These are phyloP conservation scores for Theobroma cacao DNA, from an alignment of 345 rosid species.

Conservation along the genomic window DNA sequence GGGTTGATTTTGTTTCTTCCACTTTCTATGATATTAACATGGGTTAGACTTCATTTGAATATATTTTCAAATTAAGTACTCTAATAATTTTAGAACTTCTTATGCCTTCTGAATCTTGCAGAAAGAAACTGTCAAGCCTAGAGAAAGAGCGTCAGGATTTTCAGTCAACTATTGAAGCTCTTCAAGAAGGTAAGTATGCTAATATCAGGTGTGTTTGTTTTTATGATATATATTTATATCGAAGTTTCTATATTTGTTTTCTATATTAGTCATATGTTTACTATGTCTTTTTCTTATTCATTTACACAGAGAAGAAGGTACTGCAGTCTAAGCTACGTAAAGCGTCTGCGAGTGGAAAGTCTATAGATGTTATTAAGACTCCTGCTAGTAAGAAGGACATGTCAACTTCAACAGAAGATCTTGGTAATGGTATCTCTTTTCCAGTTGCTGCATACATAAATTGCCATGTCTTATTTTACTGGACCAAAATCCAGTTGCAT, in stretches of 20 bases:
- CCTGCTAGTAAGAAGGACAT: conserved; percentile 46
- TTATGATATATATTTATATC: neutral
- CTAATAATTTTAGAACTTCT: neutral
- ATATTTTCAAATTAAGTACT: neutral
- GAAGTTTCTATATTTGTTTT: neutral
- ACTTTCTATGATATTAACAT: neutral
- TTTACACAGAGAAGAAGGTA: conserved; percentile 79
- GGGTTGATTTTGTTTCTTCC: neutral
- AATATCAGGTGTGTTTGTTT: neutral
- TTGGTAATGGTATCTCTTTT: conserved; percentile 46
- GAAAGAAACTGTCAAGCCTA: conserved; percentile 81
- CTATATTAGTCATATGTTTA: conserved; percentile 1
- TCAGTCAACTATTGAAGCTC: conserved; percentile 77
- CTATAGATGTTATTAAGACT: conserved; percentile 39
- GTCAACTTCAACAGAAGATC: conserved; percentile 86
- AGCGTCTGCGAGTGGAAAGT: conserved; percentile 58
- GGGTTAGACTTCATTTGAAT: neutral
- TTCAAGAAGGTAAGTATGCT: conserved; percentile 73
- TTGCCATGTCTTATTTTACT: neutral
- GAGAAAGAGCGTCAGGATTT: conserved; percentile 93
- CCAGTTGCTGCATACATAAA: neutral
- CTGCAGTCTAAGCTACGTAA: conserved; percentile 83
- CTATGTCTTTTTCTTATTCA: conserved; percentile 9
- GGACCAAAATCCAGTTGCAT: neutral
- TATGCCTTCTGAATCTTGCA: conserved; percentile 28